Evolutionary conservation across 768 basidiomycete genomes (phyloP).

Genomic region (Candolleomyces eurysporus): DNA sequence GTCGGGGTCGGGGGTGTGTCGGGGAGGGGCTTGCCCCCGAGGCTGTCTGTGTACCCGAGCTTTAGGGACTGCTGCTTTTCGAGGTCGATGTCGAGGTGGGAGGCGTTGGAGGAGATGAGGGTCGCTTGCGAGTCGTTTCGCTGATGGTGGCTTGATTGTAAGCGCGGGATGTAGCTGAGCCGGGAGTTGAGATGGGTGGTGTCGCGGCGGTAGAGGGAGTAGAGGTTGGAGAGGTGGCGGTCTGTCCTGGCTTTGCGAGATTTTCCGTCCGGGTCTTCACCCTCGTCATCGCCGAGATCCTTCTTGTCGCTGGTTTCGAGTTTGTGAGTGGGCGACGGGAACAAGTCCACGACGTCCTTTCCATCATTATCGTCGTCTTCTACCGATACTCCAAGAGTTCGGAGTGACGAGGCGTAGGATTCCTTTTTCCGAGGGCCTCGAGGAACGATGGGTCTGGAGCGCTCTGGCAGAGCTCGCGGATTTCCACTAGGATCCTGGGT

Average conservation of each 20-base stretch:
- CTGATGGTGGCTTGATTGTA: background rate
- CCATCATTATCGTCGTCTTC: too few species aligned
- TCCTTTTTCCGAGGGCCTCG: too few species aligned
- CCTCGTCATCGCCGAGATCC: background rate
- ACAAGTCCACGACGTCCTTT: too few species aligned
- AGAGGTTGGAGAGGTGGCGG: background rate
- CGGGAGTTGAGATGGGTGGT: background rate
- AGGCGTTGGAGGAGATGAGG: background rate
- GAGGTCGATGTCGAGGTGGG: background rate
- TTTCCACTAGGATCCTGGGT: too few species aligned
- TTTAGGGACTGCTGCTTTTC: background rate
- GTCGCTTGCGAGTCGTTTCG: background rate
- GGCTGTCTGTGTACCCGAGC: background rate
- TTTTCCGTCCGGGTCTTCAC: background rate
- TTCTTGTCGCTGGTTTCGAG: background rate
- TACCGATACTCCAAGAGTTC: too few species aligned
- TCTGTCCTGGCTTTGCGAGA: background rate
- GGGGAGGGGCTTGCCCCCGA: background rate
- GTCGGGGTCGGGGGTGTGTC: background rate
- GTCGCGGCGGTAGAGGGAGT: constrained; percentile 1
- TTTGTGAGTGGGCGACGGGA: background rate
- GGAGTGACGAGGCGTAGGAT: too few species aligned
- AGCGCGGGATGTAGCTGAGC: background rate
- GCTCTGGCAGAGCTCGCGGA: too few species aligned
- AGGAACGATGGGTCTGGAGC: too few species aligned